Base-by-base conservation (phyloP, 352 stramenopile genomes). In the Globisporangium carolinianum region DNA sequence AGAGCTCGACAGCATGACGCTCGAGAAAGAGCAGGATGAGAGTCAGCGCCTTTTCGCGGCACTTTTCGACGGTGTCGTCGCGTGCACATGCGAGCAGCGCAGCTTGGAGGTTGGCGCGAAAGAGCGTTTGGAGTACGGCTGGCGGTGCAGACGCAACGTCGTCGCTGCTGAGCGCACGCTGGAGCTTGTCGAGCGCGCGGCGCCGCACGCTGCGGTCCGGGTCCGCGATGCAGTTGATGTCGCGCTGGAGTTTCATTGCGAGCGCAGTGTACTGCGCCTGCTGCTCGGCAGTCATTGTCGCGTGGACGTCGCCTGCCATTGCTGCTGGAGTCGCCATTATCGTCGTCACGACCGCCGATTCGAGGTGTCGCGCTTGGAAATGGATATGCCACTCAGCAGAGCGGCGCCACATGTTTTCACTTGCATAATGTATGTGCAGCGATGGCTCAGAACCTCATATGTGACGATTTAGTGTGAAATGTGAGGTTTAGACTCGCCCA, bases 171-270 rank as follows among this genome's bases (percentile, higher is more conserved):
- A 89, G 62, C 41, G 67, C 56, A 18, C 79, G 79, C 50, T 83
- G 66, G 17, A 94, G 70, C 57, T 85, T 91, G 53, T 94, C 82
- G 18, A 77, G 71, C 15, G 82, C 83, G 39, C 82, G 82, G 12
- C 83, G 83, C 10, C 82, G 82, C 49, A 91, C 73, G 15, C 63
- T 73, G 53, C 84, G 84, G 50, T 92, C 79, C 4, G 84, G 68
- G 51, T 92, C 84, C 14, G 64, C 43, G 36, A 94, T 60, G 51
- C 84, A 94, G 63, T 94, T 94, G 52, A 94, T 62, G 58, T 94
- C 84, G 42, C 78, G 82, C 68, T 92, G 80, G 48, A 94, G 77
- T 65, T 88, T 86, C 79, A 92, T 92, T 18, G 72, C 51, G 53
- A 90, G 66, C 71, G 76, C 75, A 41, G 68, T 71, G 69, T 78